phyloP scores from a whole-genome alignment of 352 stramenopile species.

The Globisporangium cederbergense region DNA sequence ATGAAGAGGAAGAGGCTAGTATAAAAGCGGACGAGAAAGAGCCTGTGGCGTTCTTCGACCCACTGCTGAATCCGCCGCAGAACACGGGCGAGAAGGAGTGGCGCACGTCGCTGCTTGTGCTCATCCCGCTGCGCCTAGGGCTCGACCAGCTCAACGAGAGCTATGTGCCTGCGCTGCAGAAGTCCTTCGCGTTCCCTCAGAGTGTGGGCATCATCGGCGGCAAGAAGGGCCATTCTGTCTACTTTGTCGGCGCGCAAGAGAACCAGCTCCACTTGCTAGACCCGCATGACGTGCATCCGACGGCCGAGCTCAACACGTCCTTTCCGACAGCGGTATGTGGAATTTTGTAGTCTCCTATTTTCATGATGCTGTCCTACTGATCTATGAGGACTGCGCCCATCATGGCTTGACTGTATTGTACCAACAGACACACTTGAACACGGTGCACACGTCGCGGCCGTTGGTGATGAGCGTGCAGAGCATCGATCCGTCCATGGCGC shows the following conservation, averaged over 20 bases:
- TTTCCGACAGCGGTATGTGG: constrained; percentile 66
- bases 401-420: background rate
- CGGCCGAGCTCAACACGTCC: constrained; percentile 60
- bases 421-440: constrained; percentile 51
- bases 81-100: constrained; percentile 53
- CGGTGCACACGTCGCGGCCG: constrained; percentile 47
- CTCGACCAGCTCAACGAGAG: constrained; percentile 82
- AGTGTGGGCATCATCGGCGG: constrained; percentile 94
- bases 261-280: constrained; percentile 82
- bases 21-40: background rate
- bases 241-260: constrained; percentile 92
- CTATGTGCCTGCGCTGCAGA: constrained; percentile 73
- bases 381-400: background rate
- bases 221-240: constrained; percentile 93
- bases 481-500: constrained; percentile 92
- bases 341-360: background rate
- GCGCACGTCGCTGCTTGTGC: constrained; percentile 86
- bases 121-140: constrained; percentile 91
- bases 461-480: constrained; percentile 81
- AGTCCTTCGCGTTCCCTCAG: constrained; percentile 89
- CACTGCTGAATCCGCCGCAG: constrained; percentile 70
- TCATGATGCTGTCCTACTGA: background rate
- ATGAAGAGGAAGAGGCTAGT: constrained; percentile 4
- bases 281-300: constrained; percentile 74
- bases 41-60: constrained; percentile 68